A percentile compares a stretch with the other conserved stretches of the same genome.
phyloP scores from a whole-genome alignment of 1,284 basidiomycete genomes.

The Tremellales sp. region DNA sequence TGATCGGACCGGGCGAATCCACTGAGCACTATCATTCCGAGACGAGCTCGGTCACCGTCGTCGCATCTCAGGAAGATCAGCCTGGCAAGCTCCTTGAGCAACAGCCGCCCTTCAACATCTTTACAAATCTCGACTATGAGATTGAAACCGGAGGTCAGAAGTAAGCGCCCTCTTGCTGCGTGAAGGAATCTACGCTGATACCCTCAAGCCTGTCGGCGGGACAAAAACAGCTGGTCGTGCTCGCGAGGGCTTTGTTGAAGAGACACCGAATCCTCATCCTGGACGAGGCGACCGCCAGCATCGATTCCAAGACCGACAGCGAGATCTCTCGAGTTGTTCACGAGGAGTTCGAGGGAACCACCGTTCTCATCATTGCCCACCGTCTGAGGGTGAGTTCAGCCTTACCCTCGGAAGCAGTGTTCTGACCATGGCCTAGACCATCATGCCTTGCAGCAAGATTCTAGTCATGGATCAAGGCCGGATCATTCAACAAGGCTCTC shows the following conservation, averaged over 20 bases:
- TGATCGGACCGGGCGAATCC: slow-evolving; percentile 13
- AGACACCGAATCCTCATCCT: slow-evolving; percentile 50
- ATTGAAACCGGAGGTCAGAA: slow-evolving; percentile 36
- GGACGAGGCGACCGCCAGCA: slow-evolving; percentile 53
- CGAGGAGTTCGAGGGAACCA: slow-evolving; percentile 42
- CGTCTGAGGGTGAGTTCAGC: slow-evolving; percentile 35
- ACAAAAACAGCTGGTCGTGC: slow-evolving; percentile 54
- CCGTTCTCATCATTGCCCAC: slow-evolving; percentile 50
- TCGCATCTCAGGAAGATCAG: not conserved
- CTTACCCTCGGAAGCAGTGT: not conserved
- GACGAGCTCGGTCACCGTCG: not conserved
- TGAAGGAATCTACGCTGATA: not conserved
- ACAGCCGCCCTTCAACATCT: slow-evolving; percentile 16
- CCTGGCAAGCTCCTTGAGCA: not conserved
- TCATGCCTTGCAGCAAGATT: slow-evolving; percentile 38
- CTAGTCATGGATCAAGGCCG: slow-evolving; percentile 37
- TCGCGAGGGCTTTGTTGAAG: slow-evolving; percentile 54
- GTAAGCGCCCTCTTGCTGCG: slow-evolving; percentile 11
- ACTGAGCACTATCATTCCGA: not conserved
- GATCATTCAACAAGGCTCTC: slow-evolving; percentile 32
- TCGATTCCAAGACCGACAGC: slow-evolving; percentile 48
- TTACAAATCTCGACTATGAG: slow-evolving; percentile 32
- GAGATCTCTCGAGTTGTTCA: slow-evolving; percentile 48
- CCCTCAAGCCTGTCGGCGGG: slow-evolving; percentile 57
- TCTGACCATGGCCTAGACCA: slow-evolving; percentile 17